Evolutionary conservation across 495 filamentous ascomycete genomes (phyloP), one percentile per base, ranked within the genome.

Genomic region (Immersiella caudata): DNA sequence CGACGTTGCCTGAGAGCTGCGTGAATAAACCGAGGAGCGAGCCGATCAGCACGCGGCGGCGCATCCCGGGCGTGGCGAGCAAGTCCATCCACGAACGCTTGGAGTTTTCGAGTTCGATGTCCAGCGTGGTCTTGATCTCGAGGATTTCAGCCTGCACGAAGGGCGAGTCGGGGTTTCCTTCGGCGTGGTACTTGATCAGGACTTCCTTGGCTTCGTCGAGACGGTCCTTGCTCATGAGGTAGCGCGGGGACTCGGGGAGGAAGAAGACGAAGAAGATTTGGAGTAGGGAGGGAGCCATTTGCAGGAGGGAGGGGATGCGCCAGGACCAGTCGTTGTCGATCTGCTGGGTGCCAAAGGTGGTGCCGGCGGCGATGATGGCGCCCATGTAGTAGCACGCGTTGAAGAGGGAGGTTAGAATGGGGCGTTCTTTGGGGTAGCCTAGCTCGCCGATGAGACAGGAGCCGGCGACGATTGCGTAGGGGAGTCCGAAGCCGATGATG

Each of bases 371-470:
- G 18, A 86, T 79, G 60, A 90, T 86, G 58, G 84, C 81, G 6
- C 89, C 88, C 67, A 89, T 78, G 71, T 87, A 91, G 73, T 86
- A 90, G 21, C 81, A 84, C 5, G 85, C 84, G 71, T 90, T 90
- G 80, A 89, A 91, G 5, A 91, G 80, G 1, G 87, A 87, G 16
- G 86, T 90, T 21, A 91, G 68, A 46, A 88, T 82, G 2, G 85
- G 80, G 46, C 88, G 83, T 69, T 91, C 86, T 70, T 87, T 89
- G 12, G 89, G 90, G 72, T 89, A 85, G 0, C 81, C 82, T 20
- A 91, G 78, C 66, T 91, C 90, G 60, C 85, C 88, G 25, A 91
- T 84, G 63, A 90, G 71, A 11, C 83, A 84, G 1, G 87, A 86
- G 0, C 84, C 87, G 7, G 86, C 86, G 29, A 88, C 83, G 70